Conservation (phyloP, 371 early-diverging fungal species). For the Catenaria anguillulae region DNA sequence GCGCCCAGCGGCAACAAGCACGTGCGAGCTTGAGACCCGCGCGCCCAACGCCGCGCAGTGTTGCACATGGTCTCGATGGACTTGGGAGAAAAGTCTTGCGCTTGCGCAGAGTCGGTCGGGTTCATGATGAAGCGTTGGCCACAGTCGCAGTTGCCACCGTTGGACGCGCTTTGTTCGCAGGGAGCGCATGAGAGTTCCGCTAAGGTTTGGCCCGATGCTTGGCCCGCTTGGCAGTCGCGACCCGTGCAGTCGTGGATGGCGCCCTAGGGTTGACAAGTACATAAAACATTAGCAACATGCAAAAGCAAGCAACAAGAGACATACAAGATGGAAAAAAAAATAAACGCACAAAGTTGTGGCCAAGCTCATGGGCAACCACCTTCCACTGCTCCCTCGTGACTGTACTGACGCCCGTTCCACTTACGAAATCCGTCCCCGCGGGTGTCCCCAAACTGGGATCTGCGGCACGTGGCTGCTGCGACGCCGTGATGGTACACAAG, state of each 20-base stretch:
- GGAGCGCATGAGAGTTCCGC: too few species aligned
- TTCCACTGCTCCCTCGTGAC: slow-evolving; percentile 77
- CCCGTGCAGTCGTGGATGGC: too few species aligned
- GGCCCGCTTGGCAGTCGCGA: too few species aligned
- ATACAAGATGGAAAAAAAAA: too few species aligned
- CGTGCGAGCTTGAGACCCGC: background rate
- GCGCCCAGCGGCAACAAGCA: slow-evolving; percentile 33
- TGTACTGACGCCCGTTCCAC: slow-evolving; percentile 82
- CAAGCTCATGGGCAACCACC: slow-evolving; percentile 78
- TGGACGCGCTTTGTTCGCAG: too few species aligned
- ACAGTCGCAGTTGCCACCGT: slow-evolving; percentile 48
- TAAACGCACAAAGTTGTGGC: too few species aligned
- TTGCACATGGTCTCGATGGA: slow-evolving; percentile 54
- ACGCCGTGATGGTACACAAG: slow-evolving; percentile 43
- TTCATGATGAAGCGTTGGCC: slow-evolving; percentile 62
- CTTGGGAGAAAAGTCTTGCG: too few species aligned
- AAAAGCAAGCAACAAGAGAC: too few species aligned
- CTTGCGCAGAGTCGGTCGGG: too few species aligned
- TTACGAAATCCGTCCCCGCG: slow-evolving; percentile 34
- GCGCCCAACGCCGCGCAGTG: slow-evolving; percentile 18
- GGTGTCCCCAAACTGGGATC: slow-evolving; percentile 1
- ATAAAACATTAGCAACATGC: too few species aligned
- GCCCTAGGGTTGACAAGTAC: too few species aligned
- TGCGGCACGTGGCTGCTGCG: slow-evolving; percentile 16
- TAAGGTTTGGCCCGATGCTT: too few species aligned